A percentile compares a stretch with the other conserved stretches of the same genome.
phyloP scores from a whole-genome alignment of 2,329 filamentous ascomycete genomes.

The Calonectria hawksworthii region DNA sequence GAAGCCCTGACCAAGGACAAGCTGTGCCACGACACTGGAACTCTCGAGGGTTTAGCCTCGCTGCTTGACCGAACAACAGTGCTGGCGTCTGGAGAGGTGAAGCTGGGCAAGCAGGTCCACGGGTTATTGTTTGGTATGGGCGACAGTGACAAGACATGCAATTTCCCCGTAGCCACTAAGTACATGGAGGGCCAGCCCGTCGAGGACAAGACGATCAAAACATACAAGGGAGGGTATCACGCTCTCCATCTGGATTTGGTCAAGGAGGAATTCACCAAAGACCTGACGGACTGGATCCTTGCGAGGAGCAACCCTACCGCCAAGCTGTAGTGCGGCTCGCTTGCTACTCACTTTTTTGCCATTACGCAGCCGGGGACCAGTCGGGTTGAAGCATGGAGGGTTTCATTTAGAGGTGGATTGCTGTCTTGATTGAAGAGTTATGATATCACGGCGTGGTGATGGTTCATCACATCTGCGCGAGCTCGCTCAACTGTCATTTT shows the following conservation, averaged over 20 bases:
- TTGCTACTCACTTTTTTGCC: neutral
- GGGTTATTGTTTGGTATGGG: constrained; percentile 83
- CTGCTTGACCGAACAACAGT: constrained; percentile 81
- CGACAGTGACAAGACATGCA: constrained; percentile 78
- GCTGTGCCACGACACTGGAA: constrained; percentile 86
- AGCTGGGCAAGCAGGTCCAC: constrained; percentile 66
- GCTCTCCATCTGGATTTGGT: constrained; percentile 75
- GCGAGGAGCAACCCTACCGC: constrained; percentile 51
- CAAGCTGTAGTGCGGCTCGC: constrained; percentile 52
- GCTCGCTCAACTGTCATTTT: neutral
- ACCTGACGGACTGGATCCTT: constrained; percentile 78
- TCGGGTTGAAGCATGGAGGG: neutral
- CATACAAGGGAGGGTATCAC: constrained; percentile 85
- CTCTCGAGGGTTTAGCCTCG: constrained; percentile 82
- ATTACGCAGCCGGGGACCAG: neutral
- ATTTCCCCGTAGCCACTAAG: constrained; percentile 73
- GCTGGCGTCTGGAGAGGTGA: constrained; percentile 69
- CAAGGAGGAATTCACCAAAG: constrained; percentile 67
- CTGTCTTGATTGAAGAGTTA: neutral
- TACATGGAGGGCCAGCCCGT: constrained; percentile 73
- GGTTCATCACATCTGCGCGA: neutral
- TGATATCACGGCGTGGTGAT: neutral
- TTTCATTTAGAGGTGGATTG: no score
- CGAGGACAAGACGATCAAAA: constrained; percentile 78
- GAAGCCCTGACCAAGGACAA: constrained; percentile 74